Evolutionary conservation across 148 eudicot species (phyloP), one percentile per base, ranked within the genome.

Genomic region (Diospyros lotus): DNA sequence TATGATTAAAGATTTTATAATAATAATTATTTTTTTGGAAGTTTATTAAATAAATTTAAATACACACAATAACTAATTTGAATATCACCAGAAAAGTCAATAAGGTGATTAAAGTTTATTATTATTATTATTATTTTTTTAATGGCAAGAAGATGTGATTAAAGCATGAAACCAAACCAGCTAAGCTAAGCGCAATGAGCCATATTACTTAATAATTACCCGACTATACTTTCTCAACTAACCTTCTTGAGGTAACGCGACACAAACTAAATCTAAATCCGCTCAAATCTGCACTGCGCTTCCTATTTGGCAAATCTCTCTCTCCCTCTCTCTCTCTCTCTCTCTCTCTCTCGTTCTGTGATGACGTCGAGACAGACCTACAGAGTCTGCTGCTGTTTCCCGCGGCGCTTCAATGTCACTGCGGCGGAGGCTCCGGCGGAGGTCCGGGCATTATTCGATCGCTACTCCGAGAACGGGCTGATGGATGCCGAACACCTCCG

Each of bases 301-400:
- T 0, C 52, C 52, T 48, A 48, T 48, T 48, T 48, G 6, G 6
- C 52, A 48, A 4, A 48, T 48, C 4, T 48, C 64, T 39, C 2
- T n/a, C 18, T 45, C 44, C 73, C 7, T 64, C 9, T 45, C 50
- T 64, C 53, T 10, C 52, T 17, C 52, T 58, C 53, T 53, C 69
- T 48, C 50, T 76, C 68, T 58, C 75, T 46, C 38, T 72, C 38
- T 58, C 52, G 28, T 58, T 1, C 45, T 50, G 58, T 1, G 38
- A 82, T 82, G 46, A 78, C 89, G 52, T 80, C 89, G 15, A 84
- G 85, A 69, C 94, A 89, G 66, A 84, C 94, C 0, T 95, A 85
- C 85, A 84, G 70, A 71, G 85, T 92, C 8, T 92, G 97, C 86
- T 88, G 87, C 65, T 95, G 97, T 68, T 95, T 95, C 81, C 84